Evolutionary conservation across 768 basidiomycete genomes (phyloP).

Genomic region (Mycena filopes): DNA sequence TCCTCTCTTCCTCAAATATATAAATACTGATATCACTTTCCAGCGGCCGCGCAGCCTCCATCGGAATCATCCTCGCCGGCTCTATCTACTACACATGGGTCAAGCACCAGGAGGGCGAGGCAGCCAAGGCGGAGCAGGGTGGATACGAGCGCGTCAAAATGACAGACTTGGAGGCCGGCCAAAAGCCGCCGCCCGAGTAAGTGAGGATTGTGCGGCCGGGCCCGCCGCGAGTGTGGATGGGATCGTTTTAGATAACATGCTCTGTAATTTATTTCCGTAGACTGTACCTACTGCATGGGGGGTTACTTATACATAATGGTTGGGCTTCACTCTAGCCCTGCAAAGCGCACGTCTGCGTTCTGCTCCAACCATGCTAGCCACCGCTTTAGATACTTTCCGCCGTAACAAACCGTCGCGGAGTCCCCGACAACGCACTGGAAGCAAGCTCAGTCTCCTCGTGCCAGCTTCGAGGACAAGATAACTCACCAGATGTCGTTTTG

Average conservation of each 20-base stretch:
- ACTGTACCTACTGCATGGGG: conserved; percentile 18
- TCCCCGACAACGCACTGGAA: conserved; percentile 91
- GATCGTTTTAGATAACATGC: background rate
- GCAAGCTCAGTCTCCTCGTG: conserved; percentile 1
- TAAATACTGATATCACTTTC: background rate
- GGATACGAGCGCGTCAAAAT: conserved; percentile 72
- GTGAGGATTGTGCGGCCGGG: too few species aligned
- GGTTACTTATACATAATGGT: background rate
- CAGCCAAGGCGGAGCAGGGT: conserved; percentile 39
- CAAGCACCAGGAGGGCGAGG: conserved; percentile 76
- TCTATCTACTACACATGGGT: conserved; percentile 92
- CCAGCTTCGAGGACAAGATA: background rate
- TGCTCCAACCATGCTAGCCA: conserved; percentile 94
- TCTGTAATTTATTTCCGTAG: conserved; percentile 28
- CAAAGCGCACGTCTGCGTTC: conserved; percentile 91
- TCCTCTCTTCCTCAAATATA: conserved; percentile 12
- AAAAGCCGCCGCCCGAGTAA: conserved; percentile 31
- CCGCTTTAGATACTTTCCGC: conserved; percentile 83
- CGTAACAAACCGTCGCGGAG: conserved; percentile 89
- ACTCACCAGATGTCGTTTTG: conserved; percentile 86
- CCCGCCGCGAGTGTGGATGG: background rate
- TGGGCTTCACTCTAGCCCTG: conserved; percentile 59
- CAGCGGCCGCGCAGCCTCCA: conserved; percentile 85
- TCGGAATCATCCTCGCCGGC: conserved; percentile 82
- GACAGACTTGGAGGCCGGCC: conserved; percentile 72